Evolutionary conservation across 257 asterid genomes (phyloP).

Genomic region (Solanum clarkiae): DNA sequence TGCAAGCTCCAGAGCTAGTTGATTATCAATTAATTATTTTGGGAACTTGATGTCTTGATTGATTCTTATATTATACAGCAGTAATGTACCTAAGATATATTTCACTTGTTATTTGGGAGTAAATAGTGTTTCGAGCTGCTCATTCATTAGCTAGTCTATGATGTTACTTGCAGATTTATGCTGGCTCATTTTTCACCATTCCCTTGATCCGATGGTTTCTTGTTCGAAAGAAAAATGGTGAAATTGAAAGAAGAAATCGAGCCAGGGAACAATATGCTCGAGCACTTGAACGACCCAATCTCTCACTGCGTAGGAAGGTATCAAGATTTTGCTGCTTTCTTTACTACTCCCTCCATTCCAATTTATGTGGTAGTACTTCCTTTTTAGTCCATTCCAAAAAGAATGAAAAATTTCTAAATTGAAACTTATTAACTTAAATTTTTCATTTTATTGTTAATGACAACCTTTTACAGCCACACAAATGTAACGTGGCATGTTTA

Average conservation of each 20-base stretch:
- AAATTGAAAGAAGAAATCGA: slow-evolving; percentile 52
- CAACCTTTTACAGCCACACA: background rate
- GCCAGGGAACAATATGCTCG: slow-evolving; percentile 52
- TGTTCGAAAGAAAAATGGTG: slow-evolving; percentile 48
- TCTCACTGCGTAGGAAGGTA: slow-evolving; percentile 79
- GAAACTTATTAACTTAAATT: background rate
- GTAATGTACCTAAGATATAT: background rate
- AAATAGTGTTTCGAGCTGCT: background rate
- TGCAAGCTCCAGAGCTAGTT: background rate
- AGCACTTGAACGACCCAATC: slow-evolving; percentile 74
- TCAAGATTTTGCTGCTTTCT: background rate
- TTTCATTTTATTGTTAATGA: background rate
- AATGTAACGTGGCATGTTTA: background rate
- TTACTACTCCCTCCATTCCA: background rate
- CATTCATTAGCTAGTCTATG: background rate
- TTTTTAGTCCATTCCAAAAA: background rate
- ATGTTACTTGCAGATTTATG: slow-evolving; percentile 60
- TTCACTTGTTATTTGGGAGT: background rate
- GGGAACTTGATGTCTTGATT: background rate
- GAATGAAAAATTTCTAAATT: background rate
- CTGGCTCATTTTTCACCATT: slow-evolving; percentile 92
- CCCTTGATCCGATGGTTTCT: slow-evolving; percentile 76
- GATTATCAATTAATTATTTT: background rate
- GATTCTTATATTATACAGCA: background rate
- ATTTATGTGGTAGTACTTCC: background rate